phyloP scores from a whole-genome alignment of 306 rosid species.

The Vigna unguiculata region DNA sequence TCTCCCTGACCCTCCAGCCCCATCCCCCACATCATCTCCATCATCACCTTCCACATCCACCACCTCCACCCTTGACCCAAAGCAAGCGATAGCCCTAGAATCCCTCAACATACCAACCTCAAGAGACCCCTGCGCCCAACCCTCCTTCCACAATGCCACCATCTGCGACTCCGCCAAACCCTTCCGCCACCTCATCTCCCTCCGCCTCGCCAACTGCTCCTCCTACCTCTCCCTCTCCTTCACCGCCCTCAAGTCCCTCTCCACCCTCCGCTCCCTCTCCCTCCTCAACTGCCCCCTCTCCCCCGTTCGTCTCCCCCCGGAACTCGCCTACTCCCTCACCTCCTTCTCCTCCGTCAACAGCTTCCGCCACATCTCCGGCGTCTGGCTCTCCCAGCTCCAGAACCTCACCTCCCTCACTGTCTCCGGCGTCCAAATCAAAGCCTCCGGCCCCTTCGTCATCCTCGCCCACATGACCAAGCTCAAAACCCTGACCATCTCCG shows the following conservation, averaged over 20 bases:
- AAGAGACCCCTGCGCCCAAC: conserved; percentile 74
- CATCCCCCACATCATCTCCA: conserved; percentile 37
- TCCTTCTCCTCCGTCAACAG: conserved; percentile 72
- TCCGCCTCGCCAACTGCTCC: conserved; percentile 77
- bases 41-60: conserved; percentile 12
- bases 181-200: conserved; percentile 82
- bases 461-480: conserved; percentile 76
- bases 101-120: conserved; percentile 90
- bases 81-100: conserved; percentile 80
- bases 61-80: conserved; percentile 76
- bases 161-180: conserved; percentile 75
- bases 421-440: conserved; percentile 56
- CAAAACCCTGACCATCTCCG: conserved; percentile 68
- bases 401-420: conserved; percentile 85
- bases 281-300: conserved; percentile 84
- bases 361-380: conserved; percentile 74
- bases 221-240: conserved; percentile 78
- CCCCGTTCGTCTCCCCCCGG: conserved; percentile 82
- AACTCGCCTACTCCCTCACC: conserved; percentile 71
- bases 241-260: conserved; percentile 94
- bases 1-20: conserved; percentile 39
- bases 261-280: conserved; percentile 72
- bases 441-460: conserved; percentile 81
- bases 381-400: conserved; percentile 81
- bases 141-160: conserved; percentile 68